Conservation (phyloP, 108 stramenopile genomes). For the Conticribra guillardii region DNA sequence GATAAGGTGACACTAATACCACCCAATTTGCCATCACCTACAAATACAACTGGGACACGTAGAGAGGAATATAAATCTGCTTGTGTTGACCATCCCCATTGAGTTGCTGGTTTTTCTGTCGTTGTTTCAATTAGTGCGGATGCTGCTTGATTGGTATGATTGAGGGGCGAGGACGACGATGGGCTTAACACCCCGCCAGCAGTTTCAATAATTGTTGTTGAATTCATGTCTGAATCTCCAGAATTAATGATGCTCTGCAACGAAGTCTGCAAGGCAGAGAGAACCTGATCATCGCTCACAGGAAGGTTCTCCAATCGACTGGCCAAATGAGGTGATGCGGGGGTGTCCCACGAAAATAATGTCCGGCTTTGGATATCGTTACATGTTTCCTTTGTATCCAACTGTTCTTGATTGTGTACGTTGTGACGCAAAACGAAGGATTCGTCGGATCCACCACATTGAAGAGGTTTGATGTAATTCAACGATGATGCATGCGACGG, state of each 20-base stretch:
- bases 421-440: slow-evolving; percentile 58
- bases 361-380: slow-evolving; percentile 47
- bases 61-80: slow-evolving; percentile 88
- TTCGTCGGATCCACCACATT: slow-evolving; percentile 90
- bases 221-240: slow-evolving; percentile 6
- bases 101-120: slow-evolving; percentile 25
- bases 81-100: slow-evolving; percentile 93
- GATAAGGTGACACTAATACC: slow-evolving; percentile 93
- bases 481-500: slow-evolving; percentile 1
- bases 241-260: slow-evolving; percentile 24
- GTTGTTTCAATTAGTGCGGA: background rate
- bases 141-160: slow-evolving; percentile 17
- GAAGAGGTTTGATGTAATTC: slow-evolving; percentile 95
- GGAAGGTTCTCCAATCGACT: slow-evolving; percentile 73
- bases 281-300: slow-evolving; percentile 72
- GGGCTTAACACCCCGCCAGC: slow-evolving; percentile 91
- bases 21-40: slow-evolving; percentile 94
- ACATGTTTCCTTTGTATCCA: background rate
- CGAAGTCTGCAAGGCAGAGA: slow-evolving; percentile 49
- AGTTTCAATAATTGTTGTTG: slow-evolving; percentile 69
- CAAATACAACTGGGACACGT: slow-evolving; percentile 79
- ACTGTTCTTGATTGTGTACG: slow-evolving; percentile 6
- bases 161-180: slow-evolving; percentile 79
- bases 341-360: slow-evolving; percentile 88
- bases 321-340: slow-evolving; percentile 91